Conservation (phyloP, 2,329 filamentous ascomycete species). For the Colletotrichum tofieldiae region DNA sequence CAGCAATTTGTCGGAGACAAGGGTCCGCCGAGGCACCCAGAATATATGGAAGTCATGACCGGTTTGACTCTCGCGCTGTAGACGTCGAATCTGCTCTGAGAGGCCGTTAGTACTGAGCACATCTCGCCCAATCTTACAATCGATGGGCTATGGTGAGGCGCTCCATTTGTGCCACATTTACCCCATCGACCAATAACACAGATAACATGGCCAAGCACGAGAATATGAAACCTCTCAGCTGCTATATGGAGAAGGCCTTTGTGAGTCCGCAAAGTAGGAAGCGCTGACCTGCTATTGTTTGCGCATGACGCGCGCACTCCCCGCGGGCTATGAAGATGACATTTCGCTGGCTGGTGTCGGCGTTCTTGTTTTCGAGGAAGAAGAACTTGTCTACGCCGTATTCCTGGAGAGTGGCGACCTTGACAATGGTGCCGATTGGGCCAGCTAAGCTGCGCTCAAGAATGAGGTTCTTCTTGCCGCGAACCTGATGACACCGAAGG, state of each 20-base stretch:
- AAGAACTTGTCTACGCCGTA: slow-evolving; percentile 99
- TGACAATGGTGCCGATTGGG: slow-evolving; percentile 91
- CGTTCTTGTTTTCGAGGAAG: slow-evolving; percentile 95
- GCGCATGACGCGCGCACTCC: slow-evolving; percentile 88
- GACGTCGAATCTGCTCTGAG: slow-evolving; percentile 89
- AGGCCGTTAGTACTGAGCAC: slow-evolving; percentile 55
- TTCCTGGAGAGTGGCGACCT: slow-evolving; percentile 94
- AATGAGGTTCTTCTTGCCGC: slow-evolving; percentile 98
- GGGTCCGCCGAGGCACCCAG: slow-evolving; percentile 93
- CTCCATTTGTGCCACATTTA: slow-evolving; percentile 63
- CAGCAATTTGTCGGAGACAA: slow-evolving; percentile 91
- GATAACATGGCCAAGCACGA: background rate
- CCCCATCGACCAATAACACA: background rate
- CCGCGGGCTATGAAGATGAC: slow-evolving; percentile 94
- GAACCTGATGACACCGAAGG: slow-evolving; percentile 73
- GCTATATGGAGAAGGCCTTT: background rate
- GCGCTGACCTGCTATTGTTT: slow-evolving; percentile 87
- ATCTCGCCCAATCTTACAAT: slow-evolving; percentile 47
- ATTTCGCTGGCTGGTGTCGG: slow-evolving; percentile 94
- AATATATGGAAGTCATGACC: slow-evolving; percentile 98
- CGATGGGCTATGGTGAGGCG: slow-evolving; percentile 49
- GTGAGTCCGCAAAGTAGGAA: slow-evolving; percentile 3
- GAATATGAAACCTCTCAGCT: background rate
- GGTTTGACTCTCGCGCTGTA: slow-evolving; percentile 88
- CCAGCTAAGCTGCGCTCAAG: slow-evolving; percentile 93